phyloP scores from a whole-genome alignment of 768 basidiomycete species.

The Paxillus rubicundulus region DNA sequence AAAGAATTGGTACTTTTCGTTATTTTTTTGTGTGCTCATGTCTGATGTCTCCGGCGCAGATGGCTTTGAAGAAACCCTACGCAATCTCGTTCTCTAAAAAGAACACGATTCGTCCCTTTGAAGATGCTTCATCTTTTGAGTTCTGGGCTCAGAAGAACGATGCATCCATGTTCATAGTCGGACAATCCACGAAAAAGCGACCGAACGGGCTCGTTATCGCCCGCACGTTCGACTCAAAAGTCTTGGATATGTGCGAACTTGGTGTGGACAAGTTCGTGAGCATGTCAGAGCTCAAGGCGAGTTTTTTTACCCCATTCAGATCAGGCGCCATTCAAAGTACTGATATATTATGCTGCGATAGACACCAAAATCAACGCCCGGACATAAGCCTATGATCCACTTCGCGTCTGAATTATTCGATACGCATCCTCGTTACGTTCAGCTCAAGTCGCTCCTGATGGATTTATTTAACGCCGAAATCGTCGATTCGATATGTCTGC shows the following conservation, averaged over 20 bases:
- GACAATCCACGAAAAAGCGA: conserved; percentile 91
- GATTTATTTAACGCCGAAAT: conserved; percentile 89
- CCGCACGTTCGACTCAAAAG: conserved; percentile 78
- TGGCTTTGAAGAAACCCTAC: conserved; percentile 90
- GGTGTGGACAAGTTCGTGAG: conserved; percentile 79
- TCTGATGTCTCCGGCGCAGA: conserved; percentile 44
- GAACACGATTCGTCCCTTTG: conserved; percentile 89
- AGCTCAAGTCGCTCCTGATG: conserved; percentile 88
- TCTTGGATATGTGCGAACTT: conserved; percentile 94
- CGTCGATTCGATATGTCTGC: conserved; percentile 78
- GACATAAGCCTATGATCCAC: conserved; percentile 89
- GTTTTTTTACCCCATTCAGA: conserved; percentile 19
- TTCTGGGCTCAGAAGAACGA: conserved; percentile 97
- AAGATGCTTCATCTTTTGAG: conserved; percentile 73
- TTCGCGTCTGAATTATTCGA: conserved; percentile 96
- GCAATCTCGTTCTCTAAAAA: conserved; percentile 94
- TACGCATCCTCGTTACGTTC: conserved; percentile 86
- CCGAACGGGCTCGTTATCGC: conserved; percentile 85
- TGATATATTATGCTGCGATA: conserved; percentile 27
- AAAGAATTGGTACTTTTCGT: conserved; percentile 72
- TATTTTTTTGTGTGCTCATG: background rate
- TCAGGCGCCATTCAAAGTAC: background rate
- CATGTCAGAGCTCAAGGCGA: conserved; percentile 83
- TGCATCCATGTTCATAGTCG: conserved; percentile 85
- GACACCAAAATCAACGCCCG: conserved; percentile 87